Percentiles rank a stretch among this genome's conserved stretches.
Evolutionary conservation across 345 rosid species (phyloP).

Genomic region (Gossypium anomalum): DNA sequence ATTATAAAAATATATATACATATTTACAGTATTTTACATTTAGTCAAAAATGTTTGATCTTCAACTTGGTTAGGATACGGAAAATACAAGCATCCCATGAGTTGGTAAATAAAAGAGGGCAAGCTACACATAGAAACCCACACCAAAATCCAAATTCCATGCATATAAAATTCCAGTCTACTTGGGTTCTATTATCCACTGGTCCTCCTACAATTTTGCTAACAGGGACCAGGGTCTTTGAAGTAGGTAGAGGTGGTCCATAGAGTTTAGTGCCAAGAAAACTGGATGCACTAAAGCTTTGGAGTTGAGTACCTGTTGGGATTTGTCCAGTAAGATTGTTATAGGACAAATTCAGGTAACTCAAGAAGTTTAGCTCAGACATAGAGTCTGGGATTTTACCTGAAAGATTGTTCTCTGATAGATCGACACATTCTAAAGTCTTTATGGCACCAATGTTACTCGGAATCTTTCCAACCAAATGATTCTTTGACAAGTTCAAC

Average conservation of each 20-base stretch:
- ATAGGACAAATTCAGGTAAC: conserved; percentile 20
- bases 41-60: neutral
- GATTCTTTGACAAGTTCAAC: conserved; percentile 1
- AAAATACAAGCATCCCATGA: neutral
- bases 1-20: too few relatives aligned
- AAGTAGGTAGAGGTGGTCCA: neutral
- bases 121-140: neutral
- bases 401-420: neutral
- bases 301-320: conserved; percentile 12
- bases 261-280: neutral
- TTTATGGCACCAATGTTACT: neutral
- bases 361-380: neutral
- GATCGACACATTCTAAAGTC: neutral
- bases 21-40: neutral
- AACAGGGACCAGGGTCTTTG: neutral
- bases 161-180: neutral
- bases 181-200: neutral
- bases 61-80: neutral
- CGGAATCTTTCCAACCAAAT: conserved; percentile 7
- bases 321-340: conserved; percentile 21
- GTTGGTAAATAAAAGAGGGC: neutral
- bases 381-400: neutral
- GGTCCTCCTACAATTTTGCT: neutral
- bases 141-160: neutral
- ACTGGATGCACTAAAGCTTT: neutral